Percentiles rank a stretch among this genome's conserved stretches.
These are phyloP conservation scores for Ophiocordyceps camponoti-saundersi DNA, from an alignment of 2,329 filamentous ascomycete genomes.

Conservation along the genomic window DNA sequence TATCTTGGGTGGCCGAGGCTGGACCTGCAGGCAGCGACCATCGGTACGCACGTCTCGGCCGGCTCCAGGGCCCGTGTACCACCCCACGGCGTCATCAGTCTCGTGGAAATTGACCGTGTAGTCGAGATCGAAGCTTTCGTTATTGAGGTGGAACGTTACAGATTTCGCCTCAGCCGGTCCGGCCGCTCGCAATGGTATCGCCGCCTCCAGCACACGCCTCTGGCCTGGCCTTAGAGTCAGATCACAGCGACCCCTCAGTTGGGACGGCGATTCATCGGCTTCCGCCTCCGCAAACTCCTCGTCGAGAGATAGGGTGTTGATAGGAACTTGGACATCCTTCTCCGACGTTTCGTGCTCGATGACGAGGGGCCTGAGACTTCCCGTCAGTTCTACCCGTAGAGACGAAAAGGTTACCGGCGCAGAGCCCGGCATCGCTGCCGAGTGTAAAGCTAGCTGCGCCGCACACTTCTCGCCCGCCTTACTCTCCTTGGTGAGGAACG, in stretches of 20 bases:
- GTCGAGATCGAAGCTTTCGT: constrained; percentile 48
- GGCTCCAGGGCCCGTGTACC: constrained; percentile 27
- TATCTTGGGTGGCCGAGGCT: constrained; percentile 86
- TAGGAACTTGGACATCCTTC: constrained; percentile 4
- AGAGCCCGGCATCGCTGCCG: constrained; percentile 35
- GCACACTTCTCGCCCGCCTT: constrained; percentile 42
- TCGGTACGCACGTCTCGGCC: constrained; percentile 28
- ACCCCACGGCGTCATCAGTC: constrained; percentile 24
- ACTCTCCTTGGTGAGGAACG: constrained; percentile 39
- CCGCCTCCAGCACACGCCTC: constrained; percentile 54
- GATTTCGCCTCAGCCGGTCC: constrained; percentile 55
- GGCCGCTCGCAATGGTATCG: constrained; percentile 60
- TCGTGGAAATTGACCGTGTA: constrained; percentile 41
- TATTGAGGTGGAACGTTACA: constrained; percentile 44
- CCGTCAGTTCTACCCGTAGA: constrained; percentile 37
- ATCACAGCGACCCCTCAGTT: constrained; percentile 39
- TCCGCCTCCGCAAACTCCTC: constrained; percentile 9
- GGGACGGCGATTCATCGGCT: constrained; percentile 12
- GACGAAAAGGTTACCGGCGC: constrained; percentile 32
- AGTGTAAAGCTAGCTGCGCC: constrained; percentile 41
- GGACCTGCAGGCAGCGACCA: constrained; percentile 47
- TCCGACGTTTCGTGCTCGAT: constrained; percentile 23
- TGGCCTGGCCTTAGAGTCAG: constrained; percentile 51
- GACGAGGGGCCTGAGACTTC: constrained; percentile 36
- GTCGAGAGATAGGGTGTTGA: constrained; percentile 10